Evolutionary conservation across 164 flowering plant genomes (phyloP).

Genomic region (Aristolochia fimbriata): DNA sequence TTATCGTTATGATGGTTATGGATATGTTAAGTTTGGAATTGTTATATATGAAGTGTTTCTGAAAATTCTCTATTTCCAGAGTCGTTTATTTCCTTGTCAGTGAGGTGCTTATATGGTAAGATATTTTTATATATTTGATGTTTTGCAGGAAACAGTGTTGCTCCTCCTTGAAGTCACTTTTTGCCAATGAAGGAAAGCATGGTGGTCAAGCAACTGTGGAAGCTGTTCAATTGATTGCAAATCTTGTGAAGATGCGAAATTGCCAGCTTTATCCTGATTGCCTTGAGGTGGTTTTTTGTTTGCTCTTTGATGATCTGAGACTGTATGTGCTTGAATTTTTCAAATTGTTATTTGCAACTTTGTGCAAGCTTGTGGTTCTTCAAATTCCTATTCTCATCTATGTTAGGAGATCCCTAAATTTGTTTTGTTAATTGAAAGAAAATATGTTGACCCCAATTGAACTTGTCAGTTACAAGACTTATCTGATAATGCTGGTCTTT

Average conservation of each 20-base stretch:
- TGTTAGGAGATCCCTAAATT: too few relatives aligned
- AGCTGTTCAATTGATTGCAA: conserved; percentile 75
- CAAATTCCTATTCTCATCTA: too few relatives aligned
- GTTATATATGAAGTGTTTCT: too few relatives aligned
- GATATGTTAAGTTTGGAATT: too few relatives aligned
- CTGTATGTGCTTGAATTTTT: background rate
- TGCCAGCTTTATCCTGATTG: conserved; percentile 89
- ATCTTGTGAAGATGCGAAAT: conserved; percentile 57
- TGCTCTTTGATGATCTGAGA: background rate
- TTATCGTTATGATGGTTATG: too few relatives aligned
- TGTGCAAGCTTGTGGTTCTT: too few relatives aligned
- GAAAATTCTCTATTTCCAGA: background rate
- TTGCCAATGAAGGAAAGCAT: conserved; percentile 81
- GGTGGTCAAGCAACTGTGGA: conserved; percentile 87
- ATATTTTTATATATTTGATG: background rate
- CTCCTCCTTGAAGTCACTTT: conserved; percentile 68
- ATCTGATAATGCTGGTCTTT: too few relatives aligned
- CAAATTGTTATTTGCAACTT: too few relatives aligned
- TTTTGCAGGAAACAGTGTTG: conserved; percentile 66
- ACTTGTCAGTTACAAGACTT: too few relatives aligned
- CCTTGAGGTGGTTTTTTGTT: conserved; percentile 45
- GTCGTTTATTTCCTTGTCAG: background rate
- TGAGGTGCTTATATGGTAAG: background rate
- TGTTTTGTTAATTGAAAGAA: too few relatives aligned
- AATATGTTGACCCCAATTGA: too few relatives aligned